Base-by-base conservation (phyloP, 805 yeast species). In the Sugiyamaella mastotermitis region DNA sequence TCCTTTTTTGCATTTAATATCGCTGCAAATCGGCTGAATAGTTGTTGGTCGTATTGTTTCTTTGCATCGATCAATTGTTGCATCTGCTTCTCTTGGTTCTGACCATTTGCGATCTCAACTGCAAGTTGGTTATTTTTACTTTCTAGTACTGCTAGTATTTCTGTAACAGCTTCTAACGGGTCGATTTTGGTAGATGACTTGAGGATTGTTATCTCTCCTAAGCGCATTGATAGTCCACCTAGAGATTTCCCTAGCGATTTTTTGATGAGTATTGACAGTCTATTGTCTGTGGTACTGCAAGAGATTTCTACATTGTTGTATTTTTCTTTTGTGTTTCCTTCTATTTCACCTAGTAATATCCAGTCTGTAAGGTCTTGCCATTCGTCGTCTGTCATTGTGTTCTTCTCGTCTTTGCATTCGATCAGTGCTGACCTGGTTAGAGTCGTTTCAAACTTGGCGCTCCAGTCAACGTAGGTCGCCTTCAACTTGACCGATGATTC, bases 1-100 rank as follows among this genome's bases (percentile, higher is more conserved):
- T 29, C 41, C 37, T 36, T 44, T 33, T 43, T 50, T 13, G 43
- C 37, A 35, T 53, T 41, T 26, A 42, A 22, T 6, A 43, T 33
- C n/a, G 27, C 37, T 13, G 42, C 40, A 24, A 38, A 40, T 35
- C 42, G 34, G 25, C 26, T 33, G 19, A 47, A 30, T 28, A 50
- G 28, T 17, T 45, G 43, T 28, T 40, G 37, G 30, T 44, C 43
- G 20, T 37, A 41, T 14, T 24, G 32, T 27, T 37, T 27, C 36
- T 49, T 47, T 19, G 40, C 45, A 5, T 17, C 37, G 3, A 41
- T 38, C 18, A 48, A 14, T n/a, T 37, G 35, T 10, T 44, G 30
- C 22, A 38, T 11, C 15, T 47, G 49, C 13, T 24, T 20, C 33
- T 42, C 31, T 24, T 42, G 40, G 10, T 10, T n/a, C 26, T 23